These are phyloP conservation scores for Annulohypoxylon stygium DNA, from an alignment of 495 filamentous ascomycete genomes.

Conservation along the genomic window DNA sequence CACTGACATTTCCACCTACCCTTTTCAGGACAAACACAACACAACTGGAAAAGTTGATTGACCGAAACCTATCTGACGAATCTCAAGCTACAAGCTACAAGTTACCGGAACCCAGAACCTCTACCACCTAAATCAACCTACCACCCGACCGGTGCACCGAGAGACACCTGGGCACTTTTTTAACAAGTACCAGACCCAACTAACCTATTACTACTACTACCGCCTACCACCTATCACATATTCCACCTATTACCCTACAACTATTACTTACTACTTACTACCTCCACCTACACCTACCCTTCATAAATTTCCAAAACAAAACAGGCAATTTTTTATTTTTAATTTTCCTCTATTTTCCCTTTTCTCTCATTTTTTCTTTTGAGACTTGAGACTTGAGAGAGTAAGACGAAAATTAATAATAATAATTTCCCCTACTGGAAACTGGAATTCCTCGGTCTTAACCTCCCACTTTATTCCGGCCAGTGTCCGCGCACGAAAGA, in stretches of 20 bases:
- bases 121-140: not conserved
- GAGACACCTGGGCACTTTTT: conserved; percentile 24
- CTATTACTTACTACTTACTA: not conserved
- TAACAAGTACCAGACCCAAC: conserved; percentile 13
- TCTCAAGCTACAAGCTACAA: conserved; percentile 18
- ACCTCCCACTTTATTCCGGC: conserved; percentile 60
- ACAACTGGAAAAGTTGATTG: conserved; percentile 13
- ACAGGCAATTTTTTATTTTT: conserved; percentile 27
- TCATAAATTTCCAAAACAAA: conserved; percentile 18
- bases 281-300: not conserved
- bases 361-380: conserved; percentile 32
- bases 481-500: conserved; percentile 45
- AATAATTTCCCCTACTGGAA: conserved; percentile 43
- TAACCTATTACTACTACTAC: not conserved
- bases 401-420: conserved; percentile 30
- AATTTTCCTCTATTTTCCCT: conserved; percentile 33
- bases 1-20: conserved; percentile 46
- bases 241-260: not conserved
- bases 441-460: conserved; percentile 52
- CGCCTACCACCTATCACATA: not conserved
- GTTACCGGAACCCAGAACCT: not conserved
- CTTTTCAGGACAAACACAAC: conserved; percentile 37
- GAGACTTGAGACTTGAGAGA: not conserved
- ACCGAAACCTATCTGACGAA: conserved; percentile 14
- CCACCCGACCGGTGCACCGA: conserved; percentile 42